These are phyloP conservation scores for Aspergillus sp. DNA, from an alignment of 2,329 filamentous ascomycete species.

Conservation along the genomic window DNA sequence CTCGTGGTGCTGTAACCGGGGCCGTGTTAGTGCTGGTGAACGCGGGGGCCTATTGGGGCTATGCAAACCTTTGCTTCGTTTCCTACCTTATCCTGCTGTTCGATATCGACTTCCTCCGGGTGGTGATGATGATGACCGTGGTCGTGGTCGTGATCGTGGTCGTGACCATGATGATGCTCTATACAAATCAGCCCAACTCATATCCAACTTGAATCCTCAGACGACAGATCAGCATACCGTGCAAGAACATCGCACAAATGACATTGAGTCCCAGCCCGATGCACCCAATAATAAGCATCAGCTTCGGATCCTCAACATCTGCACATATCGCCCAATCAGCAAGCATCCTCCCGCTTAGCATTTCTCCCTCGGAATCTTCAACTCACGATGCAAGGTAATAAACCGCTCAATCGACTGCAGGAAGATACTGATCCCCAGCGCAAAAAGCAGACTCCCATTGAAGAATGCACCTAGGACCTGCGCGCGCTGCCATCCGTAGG, in stretches of 20 bases:
- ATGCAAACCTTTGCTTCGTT: slow-evolving; percentile 3
- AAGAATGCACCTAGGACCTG: slow-evolving; percentile 78
- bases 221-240: slow-evolving; percentile 50
- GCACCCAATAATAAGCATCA: slow-evolving; percentile 72
- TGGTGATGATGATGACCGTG: background rate
- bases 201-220: too few relatives aligned
- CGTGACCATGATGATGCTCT: slow-evolving; percentile 19
- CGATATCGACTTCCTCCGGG: background rate
- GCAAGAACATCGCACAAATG: slow-evolving; percentile 67
- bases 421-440: slow-evolving; percentile 72
- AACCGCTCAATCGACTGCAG: slow-evolving; percentile 72
- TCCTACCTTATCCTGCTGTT: background rate
- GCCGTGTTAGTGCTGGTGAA: background rate
- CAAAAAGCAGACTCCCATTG: slow-evolving; percentile 76
- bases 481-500: slow-evolving; percentile 78
- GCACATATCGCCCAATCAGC: background rate
- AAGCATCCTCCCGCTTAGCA: background rate
- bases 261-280: slow-evolving; percentile 70
- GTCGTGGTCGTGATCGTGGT: slow-evolving; percentile 27
- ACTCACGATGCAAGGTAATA: slow-evolving; percentile 36
- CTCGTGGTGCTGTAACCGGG: slow-evolving; percentile 25
- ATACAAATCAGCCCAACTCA: background rate
- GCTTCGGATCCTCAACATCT: slow-evolving; percentile 67
- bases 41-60: background rate
- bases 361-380: background rate